Evolutionary conservation across 1,284 basidiomycete species (phyloP).

Genomic region (Apiotrichum laibachii): DNA sequence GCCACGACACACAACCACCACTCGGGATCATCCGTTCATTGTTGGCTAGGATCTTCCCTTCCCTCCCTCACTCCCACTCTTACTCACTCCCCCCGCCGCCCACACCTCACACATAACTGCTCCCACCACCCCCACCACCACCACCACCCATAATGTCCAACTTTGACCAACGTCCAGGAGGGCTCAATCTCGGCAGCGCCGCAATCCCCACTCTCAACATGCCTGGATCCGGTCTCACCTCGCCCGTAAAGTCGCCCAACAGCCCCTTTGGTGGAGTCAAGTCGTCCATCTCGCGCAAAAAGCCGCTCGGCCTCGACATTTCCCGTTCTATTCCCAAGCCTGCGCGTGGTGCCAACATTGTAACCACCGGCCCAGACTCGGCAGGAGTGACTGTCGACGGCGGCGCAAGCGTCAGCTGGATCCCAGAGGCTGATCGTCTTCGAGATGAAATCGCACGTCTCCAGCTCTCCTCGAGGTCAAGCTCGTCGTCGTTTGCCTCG

Average conservation of each 20-base stretch:
- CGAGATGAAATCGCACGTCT: constrained; percentile 47
- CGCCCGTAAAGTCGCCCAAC: background rate
- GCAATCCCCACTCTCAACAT: constrained; percentile 3
- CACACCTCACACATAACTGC: background rate
- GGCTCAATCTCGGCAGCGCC: background rate
- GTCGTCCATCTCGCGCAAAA: constrained; percentile 48
- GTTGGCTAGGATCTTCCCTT: background rate
- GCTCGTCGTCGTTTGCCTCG: constrained; percentile 28
- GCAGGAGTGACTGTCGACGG: constrained; percentile 14
- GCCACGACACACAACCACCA: background rate
- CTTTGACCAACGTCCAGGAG: background rate
- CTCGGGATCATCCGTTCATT: too few relatives aligned
- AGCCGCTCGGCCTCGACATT: constrained; percentile 47
- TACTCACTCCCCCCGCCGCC: background rate
- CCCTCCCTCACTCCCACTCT: background rate
- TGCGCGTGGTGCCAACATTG: constrained; percentile 12
- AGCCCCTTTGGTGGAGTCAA: constrained; percentile 19
- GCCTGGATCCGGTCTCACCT: background rate
- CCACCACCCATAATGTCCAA: constrained; percentile 7
- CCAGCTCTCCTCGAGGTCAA: constrained; percentile 64
- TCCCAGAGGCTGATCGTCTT: constrained; percentile 54
- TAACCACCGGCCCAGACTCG: constrained; percentile 17
- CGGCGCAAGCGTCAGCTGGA: constrained; percentile 27
- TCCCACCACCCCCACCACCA: background rate
- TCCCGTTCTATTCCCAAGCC: constrained; percentile 42